A percentile compares a stretch with the other conserved stretches of the same genome.
Evolutionary conservation across 495 filamentous ascomycete genomes (phyloP).

Genomic region (Xylaria longipes): DNA sequence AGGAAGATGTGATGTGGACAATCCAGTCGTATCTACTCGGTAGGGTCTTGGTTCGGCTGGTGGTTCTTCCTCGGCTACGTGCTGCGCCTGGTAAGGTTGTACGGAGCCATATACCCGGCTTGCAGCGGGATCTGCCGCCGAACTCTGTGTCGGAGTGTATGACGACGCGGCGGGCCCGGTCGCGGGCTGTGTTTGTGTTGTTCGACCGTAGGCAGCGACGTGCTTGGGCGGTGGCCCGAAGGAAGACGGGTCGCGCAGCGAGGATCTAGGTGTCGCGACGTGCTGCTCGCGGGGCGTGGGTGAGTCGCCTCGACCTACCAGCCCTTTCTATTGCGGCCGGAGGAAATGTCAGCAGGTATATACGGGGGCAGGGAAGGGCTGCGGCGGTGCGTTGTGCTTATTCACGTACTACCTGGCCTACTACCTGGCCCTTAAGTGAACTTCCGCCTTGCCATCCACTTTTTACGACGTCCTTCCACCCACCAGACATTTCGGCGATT

Average conservation of each 20-base stretch:
- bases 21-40: slow-evolving; percentile 71
- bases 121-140: not conserved
- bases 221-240: slow-evolving; percentile 87
- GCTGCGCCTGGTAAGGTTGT: slow-evolving; percentile 37
- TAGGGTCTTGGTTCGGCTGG: slow-evolving; percentile 69
- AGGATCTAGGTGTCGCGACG: slow-evolving; percentile 71
- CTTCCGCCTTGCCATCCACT: slow-evolving; percentile 49
- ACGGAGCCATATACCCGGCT: not conserved
- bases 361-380: not conserved
- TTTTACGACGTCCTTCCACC: slow-evolving; percentile 52
- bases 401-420: slow-evolving; percentile 51
- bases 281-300: slow-evolving; percentile 37
- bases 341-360: not conserved
- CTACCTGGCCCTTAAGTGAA: slow-evolving; percentile 48
- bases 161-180: not conserved
- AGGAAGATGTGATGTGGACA: slow-evolving; percentile 71
- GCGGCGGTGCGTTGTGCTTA: not conserved
- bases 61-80: slow-evolving; percentile 18
- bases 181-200: slow-evolving; percentile 46
- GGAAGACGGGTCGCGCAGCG: slow-evolving; percentile 79
- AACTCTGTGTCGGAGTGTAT: not conserved
- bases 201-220: slow-evolving; percentile 24
- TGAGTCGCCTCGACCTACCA: slow-evolving; percentile 46
- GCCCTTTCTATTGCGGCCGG: slow-evolving; percentile 48
- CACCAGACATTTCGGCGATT: slow-evolving; percentile 22